phyloP scores from a whole-genome alignment of 805 yeast species.

The Barnettozyma salicaria region DNA sequence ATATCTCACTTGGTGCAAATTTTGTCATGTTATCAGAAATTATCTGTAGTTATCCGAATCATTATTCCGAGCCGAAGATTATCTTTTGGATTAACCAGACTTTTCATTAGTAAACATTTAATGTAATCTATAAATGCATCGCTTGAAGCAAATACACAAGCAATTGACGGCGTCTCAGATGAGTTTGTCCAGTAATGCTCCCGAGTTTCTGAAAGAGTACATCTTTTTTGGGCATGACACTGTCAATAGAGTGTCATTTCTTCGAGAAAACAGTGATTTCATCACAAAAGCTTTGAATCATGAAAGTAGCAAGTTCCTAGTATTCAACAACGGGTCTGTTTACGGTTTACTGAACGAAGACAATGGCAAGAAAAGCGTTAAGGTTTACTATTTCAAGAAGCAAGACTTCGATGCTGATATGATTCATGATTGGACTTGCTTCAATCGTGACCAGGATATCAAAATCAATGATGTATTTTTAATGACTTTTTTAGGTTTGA shows the following conservation, averaged over 20 bases:
- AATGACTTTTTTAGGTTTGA: conserved; percentile 44
- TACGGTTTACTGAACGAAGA: conserved; percentile 9
- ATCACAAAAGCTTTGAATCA: conserved; percentile 36
- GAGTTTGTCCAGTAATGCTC: background rate
- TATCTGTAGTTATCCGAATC: no score
- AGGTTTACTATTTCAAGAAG: conserved; percentile 15
- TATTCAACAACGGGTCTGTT: conserved; percentile 27
- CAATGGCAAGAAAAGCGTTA: background rate
- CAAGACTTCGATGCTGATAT: conserved; percentile 7
- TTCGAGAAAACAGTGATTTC: conserved; percentile 46
- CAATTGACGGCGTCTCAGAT: conserved; percentile 3
- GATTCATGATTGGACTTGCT: conserved; percentile 15
- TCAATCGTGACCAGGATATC: conserved; percentile 9
- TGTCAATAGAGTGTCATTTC: conserved; percentile 52
- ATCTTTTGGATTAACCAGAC: no score
- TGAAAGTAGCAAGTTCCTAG: conserved; percentile 37
- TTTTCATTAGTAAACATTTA: no score
- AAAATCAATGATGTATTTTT: conserved; percentile 32
- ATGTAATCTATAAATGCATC: background rate
- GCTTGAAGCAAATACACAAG: conserved; percentile 2
- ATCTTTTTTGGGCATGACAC: conserved; percentile 43
- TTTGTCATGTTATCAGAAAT: no score
- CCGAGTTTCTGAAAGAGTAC: conserved; percentile 7
- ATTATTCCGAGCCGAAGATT: no score
- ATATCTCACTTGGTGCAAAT: background rate